These are phyloP conservation scores for Phytopythium delawarense DNA, from an alignment of 352 stramenopile species.

Conservation along the genomic window DNA sequence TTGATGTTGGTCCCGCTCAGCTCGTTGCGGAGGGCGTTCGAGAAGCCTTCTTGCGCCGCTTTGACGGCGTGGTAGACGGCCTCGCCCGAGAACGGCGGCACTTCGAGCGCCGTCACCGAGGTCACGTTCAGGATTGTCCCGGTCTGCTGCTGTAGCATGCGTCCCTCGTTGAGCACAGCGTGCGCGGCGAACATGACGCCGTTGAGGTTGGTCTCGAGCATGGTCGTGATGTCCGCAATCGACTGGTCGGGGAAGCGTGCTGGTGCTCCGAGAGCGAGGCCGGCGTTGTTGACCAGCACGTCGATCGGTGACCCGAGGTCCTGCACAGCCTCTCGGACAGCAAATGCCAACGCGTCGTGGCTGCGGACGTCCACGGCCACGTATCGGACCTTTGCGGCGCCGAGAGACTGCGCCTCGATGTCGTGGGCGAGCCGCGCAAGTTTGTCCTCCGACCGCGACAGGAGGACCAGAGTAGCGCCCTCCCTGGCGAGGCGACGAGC, in stretches of 20 bases:
- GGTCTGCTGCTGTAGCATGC: conserved; percentile 16
- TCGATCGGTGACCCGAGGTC: conserved; percentile 16
- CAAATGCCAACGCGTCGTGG: conserved; percentile 10
- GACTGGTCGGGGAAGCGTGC: conserved; percentile 20
- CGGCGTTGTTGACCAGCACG: conserved; percentile 27
- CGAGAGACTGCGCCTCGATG: conserved; percentile 8
- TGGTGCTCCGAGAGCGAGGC: conserved; percentile 16
- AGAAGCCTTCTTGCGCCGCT: conserved; percentile 22
- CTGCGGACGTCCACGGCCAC: conserved; percentile 15
- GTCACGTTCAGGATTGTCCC: conserved; percentile 25
- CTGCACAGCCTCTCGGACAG: conserved; percentile 12
- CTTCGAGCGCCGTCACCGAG: conserved; percentile 22
- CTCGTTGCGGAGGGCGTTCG: conserved; percentile 23
- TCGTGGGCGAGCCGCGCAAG: conserved; percentile 11
- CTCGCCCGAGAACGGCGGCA: conserved; percentile 20
- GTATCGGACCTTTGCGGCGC: conserved; percentile 8
- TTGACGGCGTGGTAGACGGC: conserved; percentile 25
- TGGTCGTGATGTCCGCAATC: conserved; percentile 20
- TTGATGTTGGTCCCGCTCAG: conserved; percentile 26
- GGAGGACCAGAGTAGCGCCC: conserved; percentile 14
- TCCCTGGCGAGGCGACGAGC: conserved; percentile 13
- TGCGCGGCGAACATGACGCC: conserved; percentile 20
- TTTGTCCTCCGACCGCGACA: conserved; percentile 22
- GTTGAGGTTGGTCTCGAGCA: conserved; percentile 24
- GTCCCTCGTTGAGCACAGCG: conserved; percentile 19